Base-by-base conservation (phyloP, 2,329 filamentous ascomycete genomes). In the Biscogniauxia sp. region DNA sequence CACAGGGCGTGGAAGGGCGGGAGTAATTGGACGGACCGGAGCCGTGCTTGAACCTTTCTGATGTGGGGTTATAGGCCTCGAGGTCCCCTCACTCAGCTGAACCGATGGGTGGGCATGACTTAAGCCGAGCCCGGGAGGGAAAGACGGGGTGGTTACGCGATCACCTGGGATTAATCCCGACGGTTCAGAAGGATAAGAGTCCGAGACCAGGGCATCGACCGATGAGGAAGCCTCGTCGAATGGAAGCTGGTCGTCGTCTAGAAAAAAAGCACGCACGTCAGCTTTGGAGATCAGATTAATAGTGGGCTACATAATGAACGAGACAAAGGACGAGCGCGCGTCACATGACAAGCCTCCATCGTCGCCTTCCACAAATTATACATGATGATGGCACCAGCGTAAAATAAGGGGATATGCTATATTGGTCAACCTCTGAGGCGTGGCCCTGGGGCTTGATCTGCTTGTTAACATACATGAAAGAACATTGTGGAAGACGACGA, bases 201-300 rank as follows among this genome's bases (percentile, higher is more conserved):
- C 88, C 20, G 87, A 84, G 13, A 91, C 88, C 3, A 91, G 76
- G 3, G 87, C 87, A 71, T 91, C 88, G 50, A 91, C 84, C n/a
- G 84, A 87, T 51, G 80, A 79, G 2, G 80, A 82, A 13, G 82
- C 87, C 65, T 88, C 86, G 63, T 88, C 85, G 53, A 88, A 77
- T 11, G 82, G 83, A 60, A 80, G 78, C n/a, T 86, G 74, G 55
- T 86, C 83, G 69, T 89, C 86, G 75, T 89, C 88, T 90, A 77
- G 37, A 67, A 71, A 70, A 71, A 69, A 61, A 69, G 54, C 51
- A 68, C 68, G 84, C 77, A 84, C 80, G 78, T 71, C 70, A 69
- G 68, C 66, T 61, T 64, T 59, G 68, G 70, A 62, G 62, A 54
- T 58, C 63, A 60, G 63, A 61, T 45, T 62, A 69, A 61, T 58